A percentile compares a stretch with the other conserved stretches of the same genome.
These are phyloP conservation scores for Schizosaccharomyces octosporus DNA, from an alignment of 805 yeast genomes.

Conservation along the genomic window DNA sequence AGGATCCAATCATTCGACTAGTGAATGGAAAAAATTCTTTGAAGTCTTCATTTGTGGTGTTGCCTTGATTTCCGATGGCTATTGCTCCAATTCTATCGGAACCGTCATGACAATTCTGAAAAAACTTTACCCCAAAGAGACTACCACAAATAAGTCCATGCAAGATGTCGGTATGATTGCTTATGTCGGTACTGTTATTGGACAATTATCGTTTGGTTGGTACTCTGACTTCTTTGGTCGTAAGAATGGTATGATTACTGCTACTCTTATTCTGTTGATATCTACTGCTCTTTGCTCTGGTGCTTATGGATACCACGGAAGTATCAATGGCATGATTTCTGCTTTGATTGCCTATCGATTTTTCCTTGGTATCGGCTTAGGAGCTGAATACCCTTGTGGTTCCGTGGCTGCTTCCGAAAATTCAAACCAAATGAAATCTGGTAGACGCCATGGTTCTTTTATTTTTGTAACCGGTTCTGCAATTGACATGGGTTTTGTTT, in stretches of 20 bases:
- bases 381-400: slow-evolving; percentile 87
- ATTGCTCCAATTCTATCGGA: not conserved
- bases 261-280: slow-evolving; percentile 48
- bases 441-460: slow-evolving; percentile 70
- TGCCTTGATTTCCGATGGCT: slow-evolving; percentile 1
- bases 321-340: slow-evolving; percentile 53
- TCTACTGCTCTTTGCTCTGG: slow-evolving; percentile 64
- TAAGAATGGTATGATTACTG: slow-evolving; percentile 58
- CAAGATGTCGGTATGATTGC: slow-evolving; percentile 24
- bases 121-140: not conserved
- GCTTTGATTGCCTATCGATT: slow-evolving; percentile 68
- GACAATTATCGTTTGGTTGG: slow-evolving; percentile 61
- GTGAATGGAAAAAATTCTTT: not conserved
- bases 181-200: slow-evolving; percentile 76
- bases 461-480: slow-evolving; percentile 68
- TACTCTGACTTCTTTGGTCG: slow-evolving; percentile 60
- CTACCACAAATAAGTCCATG: not conserved
- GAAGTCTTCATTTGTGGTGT: not conserved
- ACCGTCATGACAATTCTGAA: not conserved
- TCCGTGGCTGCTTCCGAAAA: slow-evolving; percentile 88
- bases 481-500: slow-evolving; percentile 74
- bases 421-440: slow-evolving; percentile 50
- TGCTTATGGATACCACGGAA: slow-evolving; percentile 45
- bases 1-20: not conserved
- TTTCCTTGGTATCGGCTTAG: slow-evolving; percentile 69